Evolutionary conservation across 2,329 filamentous ascomycete species (phyloP).

Genomic region (Didymella exigua): DNA sequence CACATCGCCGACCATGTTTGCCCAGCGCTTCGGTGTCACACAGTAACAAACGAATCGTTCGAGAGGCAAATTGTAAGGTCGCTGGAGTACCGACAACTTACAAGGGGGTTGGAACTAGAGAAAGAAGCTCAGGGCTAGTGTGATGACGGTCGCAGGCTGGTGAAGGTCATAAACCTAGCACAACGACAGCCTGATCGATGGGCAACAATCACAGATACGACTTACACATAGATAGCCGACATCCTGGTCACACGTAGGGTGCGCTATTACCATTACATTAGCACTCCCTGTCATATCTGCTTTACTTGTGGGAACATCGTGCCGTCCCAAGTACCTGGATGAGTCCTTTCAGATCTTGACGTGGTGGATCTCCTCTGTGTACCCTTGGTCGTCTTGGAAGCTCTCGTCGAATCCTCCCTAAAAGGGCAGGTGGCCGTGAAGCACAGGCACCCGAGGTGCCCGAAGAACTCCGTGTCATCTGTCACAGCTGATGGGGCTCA

Average conservation of each 20-base stretch:
- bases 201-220: background rate
- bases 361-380: background rate
- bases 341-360: conserved; percentile 8
- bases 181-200: background rate
- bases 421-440: background rate
- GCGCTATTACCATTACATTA: background rate
- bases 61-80: background rate
- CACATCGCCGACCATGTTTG: conserved; percentile 1
- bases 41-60: conserved; percentile 7
- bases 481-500: background rate
- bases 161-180: background rate
- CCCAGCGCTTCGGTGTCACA: background rate
- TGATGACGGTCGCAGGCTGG: background rate
- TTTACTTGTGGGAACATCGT: background rate
- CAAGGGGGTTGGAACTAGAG: background rate
- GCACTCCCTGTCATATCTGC: background rate
- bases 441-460: background rate
- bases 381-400: background rate
- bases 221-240: background rate
- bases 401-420: background rate
- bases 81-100: background rate
- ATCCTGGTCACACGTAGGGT: background rate
- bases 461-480: conserved; percentile 14
- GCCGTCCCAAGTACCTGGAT: background rate
- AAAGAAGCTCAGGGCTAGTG: background rate